These are phyloP conservation scores for Mycosphaerella sp. DNA, from an alignment of 2,329 filamentous ascomycete species.

Conservation along the genomic window DNA sequence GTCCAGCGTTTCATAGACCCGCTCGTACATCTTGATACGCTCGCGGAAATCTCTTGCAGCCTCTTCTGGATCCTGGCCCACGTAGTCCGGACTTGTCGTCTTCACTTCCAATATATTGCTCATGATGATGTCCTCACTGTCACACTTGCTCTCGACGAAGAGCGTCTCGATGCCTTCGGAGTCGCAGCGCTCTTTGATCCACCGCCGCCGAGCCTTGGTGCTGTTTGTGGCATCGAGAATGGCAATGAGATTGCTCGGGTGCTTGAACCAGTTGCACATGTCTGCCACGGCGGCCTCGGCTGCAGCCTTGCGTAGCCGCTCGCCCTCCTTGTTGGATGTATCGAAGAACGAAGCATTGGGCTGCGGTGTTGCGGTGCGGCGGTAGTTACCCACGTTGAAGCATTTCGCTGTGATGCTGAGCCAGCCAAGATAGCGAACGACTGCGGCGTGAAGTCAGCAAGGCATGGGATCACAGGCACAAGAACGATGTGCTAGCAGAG, in stretches of 20 bases:
- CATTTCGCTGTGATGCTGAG: constrained; percentile 87
- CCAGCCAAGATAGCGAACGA: constrained; percentile 92
- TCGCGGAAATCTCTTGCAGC: constrained; percentile 89
- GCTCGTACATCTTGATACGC: constrained; percentile 94
- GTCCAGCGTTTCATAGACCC: constrained; percentile 90
- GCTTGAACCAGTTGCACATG: constrained; percentile 88
- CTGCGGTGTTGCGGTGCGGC: constrained; percentile 80
- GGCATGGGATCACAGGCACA: constrained; percentile 2
- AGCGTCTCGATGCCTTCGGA: constrained; percentile 73
- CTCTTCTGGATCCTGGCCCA: constrained; percentile 84
- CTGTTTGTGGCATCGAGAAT: constrained; percentile 97
- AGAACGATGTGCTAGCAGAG: neutral
- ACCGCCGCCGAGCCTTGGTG: constrained; percentile 79
- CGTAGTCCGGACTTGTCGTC: constrained; percentile 90
- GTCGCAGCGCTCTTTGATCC: constrained; percentile 78
- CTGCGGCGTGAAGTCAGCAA: constrained; percentile 33
- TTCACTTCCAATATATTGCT: constrained; percentile 91
- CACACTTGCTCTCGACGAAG: constrained; percentile 95
- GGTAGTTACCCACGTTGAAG: constrained; percentile 97
- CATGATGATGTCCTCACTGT: constrained; percentile 95
- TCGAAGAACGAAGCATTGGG: constrained; percentile 95
- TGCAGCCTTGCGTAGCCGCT: constrained; percentile 78
- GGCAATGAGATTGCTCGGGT: constrained; percentile 72
- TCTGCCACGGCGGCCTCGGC: constrained; percentile 87
- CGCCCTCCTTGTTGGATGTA: constrained; percentile 79